Evolutionary conservation across 73 alveolate species (phyloP), one percentile per base, ranked within the genome.

Genomic region (Breviolum minutum): DNA sequence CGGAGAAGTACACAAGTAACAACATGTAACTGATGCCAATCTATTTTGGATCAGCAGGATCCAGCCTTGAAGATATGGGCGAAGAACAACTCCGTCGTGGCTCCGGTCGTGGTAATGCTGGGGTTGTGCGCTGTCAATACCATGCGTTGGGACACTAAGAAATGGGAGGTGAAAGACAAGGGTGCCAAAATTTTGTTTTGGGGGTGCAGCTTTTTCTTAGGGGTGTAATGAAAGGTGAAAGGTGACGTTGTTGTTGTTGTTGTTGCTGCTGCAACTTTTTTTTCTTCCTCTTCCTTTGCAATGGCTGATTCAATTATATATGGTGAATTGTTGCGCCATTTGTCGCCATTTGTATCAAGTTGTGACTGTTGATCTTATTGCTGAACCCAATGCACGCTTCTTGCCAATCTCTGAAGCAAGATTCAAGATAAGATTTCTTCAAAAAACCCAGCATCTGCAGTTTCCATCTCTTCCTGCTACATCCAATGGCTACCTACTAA

Each of bases 71-170:
- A 6, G 80, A 63, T 32, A 26, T 27, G 63, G 48, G 30, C 79
- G 94, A 86, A 9, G 94, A 63, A n/a, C 77, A 63, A 7, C 29
- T 22, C 63, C 86, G 96, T n/a, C 69, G 86, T 12, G 60, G 96
- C 73, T 26, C 68, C 24, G 96, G 86, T 20, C 84, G 86, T 17
- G 76, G 88, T 40, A 10, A 30, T 48, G 27, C 62, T 16, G 97
- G 97, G 24, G 70, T 73, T 61, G 12, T 73, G 97, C 97, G 97
- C 87, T 90, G 97, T 63, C 88, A 90, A 90, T 90, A 90, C 97
- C 97, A 90, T 62, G 97, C 97, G 97, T 22, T 60, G 26, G 83
- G 83, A 30, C 54, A 40, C 54, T 40, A 40, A 40, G 54, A 40
- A 40, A 40, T 40, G 54, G 54, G 54, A 40, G 54, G 54, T 40